These are phyloP conservation scores for Ceratobasidium sp. DNA, from an alignment of 1,284 basidiomycete genomes.

Conservation along the genomic window DNA sequence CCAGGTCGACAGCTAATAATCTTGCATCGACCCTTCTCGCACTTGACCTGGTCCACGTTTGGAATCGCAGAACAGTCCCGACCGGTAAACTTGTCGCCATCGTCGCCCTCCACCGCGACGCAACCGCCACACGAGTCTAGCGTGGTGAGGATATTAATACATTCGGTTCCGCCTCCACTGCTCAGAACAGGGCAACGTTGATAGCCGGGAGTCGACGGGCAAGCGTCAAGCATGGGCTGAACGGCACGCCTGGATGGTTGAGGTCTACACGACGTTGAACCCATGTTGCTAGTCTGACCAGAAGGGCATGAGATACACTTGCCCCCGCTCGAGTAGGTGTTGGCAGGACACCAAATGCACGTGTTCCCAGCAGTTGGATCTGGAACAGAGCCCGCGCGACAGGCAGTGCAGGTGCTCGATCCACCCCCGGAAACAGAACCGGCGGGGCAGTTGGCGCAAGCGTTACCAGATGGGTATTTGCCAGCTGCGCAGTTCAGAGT, in stretches of 20 bases:
- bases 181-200: neutral
- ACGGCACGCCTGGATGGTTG: slow-evolving; percentile 20
- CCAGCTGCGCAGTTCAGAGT: slow-evolving; percentile 16
- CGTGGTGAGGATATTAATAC: slow-evolving; percentile 3
- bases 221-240: neutral
- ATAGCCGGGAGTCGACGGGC: neutral
- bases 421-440: slow-evolving; percentile 11
- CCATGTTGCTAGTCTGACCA: neutral
- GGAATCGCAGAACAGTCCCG: slow-evolving; percentile 19
- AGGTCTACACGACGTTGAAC: slow-evolving; percentile 23
- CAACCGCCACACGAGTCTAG: slow-evolving; percentile 38
- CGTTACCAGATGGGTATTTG: neutral
- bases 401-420: neutral
- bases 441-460: slow-evolving; percentile 23
- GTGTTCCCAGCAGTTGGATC: neutral
- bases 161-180: slow-evolving; percentile 7
- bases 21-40: slow-evolving; percentile 16
- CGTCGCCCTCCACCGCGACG: neutral
- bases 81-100: neutral
- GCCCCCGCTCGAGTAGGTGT: slow-evolving; percentile 15
- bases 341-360: slow-evolving; percentile 1
- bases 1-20: neutral
- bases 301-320: neutral
- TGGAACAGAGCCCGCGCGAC: neutral
- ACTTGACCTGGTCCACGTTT: slow-evolving; percentile 18